Evolutionary conservation across 805 yeast genomes (phyloP), one percentile per base, ranked within the genome.

Genomic region (Saccharomycopsis sp.): DNA sequence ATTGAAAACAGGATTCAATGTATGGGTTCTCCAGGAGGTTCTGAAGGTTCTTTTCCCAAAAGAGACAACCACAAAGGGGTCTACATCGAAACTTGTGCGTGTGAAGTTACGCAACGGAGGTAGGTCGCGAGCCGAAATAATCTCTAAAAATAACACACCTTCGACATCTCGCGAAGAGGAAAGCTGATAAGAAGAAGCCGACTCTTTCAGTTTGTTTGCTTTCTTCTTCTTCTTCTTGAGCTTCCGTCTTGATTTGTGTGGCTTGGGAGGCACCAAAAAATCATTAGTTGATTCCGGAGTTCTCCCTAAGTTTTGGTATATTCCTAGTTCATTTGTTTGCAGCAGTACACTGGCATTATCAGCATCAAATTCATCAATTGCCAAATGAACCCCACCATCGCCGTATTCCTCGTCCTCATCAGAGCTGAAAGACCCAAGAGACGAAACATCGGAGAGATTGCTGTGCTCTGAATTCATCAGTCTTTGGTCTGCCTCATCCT

Each of bases 11-110:
- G 99, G 99, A 56, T 85, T 84, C 54, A 89, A 70, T 1, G 89
- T 85, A 68, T 92, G 97, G 21, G 88, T 79, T 63, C 84, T 79
- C 84, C 91, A 86, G 9, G 91, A 84, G 0, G 97, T 91, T 63
- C 95, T 80, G 69, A 82, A 92, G 0, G 92, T 90, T 63, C 86
- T 86, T 65, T 87, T 85, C 8, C 97, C 97, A 69, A 92, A 90
- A 0, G 97, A 84, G 0, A 90, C 85, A 18, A 92, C 90, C 2
- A 92, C 92, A 72, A 92, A 94, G 1, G 98, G 98, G 67, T 94
- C 99, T 95, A 94, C 89, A 70, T 91, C 97, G 67, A 87, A 92
- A 1, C 91, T 85, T 21, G 89, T 81, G 8, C 91, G 75, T 15
- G 88, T 73, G 53, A 67, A 69, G 62, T 86, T 85, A 47, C 79